Evolutionary conservation across 495 filamentous ascomycete genomes (phyloP), one percentile per base, ranked within the genome.

Genomic region (Talaromyces ruber): DNA sequence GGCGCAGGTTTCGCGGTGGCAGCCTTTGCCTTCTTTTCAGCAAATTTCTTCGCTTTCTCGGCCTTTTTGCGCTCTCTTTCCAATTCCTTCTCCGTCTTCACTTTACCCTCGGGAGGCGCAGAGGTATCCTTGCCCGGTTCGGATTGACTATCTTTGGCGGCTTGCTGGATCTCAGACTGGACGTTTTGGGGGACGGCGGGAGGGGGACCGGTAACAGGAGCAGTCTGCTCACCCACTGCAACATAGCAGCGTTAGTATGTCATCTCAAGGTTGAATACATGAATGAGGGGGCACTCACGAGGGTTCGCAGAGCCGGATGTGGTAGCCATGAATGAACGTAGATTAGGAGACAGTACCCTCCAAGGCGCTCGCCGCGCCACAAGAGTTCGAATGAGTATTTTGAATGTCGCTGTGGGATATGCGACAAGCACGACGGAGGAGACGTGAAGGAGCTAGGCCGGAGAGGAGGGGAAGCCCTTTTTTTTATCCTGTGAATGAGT

Each of bases 31-130:
- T 84, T 74, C 72, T 85, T 85, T 70, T 82, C 82, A 34, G 79
- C 77, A 59, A 85, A 82, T 66, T 84, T 86, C 67, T 81, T 81
- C 29, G 76, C 71, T 66, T 86, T 86, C 64, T 85, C 82, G 56
- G 82, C 83, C 70, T 84, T 84, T 64, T 75, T 74, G 51, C 82
- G 80, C 64, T 86, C 83, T 60, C 76, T 79, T 64, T 82, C 83
- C 67, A 85, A 73, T 81, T 85, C 83, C 68, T 84, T 85, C 69
- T 83, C 82, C 55, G 73, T 80, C 75, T 87, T 86, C 67, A 85
- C 81, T 72, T 84, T 85, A 53, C 66, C 70, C 16, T 67, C 21
- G 59, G 75, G 66, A 65, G 70, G 68, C 43, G 63, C 75, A 43
- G 70, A 75, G 21, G 73, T 71, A 71, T 81, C 81, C 68, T 80